Percentiles rank a stretch among this genome's conserved stretches.
Conservation (phyloP, 495 filamentous ascomycete species). For the Lepraria neglecta region DNA sequence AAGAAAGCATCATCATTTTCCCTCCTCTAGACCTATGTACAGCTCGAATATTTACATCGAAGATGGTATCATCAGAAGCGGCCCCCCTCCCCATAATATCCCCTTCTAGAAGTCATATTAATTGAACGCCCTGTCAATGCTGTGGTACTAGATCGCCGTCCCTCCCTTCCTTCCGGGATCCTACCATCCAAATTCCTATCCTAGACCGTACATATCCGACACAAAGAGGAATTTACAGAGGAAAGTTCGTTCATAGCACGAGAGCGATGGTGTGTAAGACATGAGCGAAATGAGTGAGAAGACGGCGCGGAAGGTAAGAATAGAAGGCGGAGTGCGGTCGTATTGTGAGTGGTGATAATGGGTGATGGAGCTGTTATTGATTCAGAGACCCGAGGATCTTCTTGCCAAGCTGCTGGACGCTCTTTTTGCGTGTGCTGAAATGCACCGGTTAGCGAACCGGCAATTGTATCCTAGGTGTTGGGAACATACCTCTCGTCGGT, state of each 20-base stretch:
- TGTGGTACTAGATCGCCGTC: background rate
- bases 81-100: background rate
- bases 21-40: background rate
- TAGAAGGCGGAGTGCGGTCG: background rate
- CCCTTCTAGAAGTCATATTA: background rate
- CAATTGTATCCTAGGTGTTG: background rate
- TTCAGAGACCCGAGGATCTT: constrained; percentile 34
- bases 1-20: background rate
- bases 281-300: background rate
- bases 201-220: constrained; percentile 5
- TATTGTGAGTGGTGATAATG: background rate
- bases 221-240: background rate
- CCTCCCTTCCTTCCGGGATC: background rate
- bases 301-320: background rate
- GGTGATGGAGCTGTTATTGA: constrained; percentile 3
- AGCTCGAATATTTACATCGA: constrained; percentile 8
- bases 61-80: constrained; percentile 4
- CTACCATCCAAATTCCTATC: constrained; percentile 1
- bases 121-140: background rate
- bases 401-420: constrained; percentile 41
- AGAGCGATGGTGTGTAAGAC: background rate
- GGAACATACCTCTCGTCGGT: constrained; percentile 36
- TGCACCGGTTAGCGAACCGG: background rate
- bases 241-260: background rate
- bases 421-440: constrained; percentile 35